Evolutionary conservation across 768 basidiomycete species (phyloP).

Genomic region (Trametes cubensis): DNA sequence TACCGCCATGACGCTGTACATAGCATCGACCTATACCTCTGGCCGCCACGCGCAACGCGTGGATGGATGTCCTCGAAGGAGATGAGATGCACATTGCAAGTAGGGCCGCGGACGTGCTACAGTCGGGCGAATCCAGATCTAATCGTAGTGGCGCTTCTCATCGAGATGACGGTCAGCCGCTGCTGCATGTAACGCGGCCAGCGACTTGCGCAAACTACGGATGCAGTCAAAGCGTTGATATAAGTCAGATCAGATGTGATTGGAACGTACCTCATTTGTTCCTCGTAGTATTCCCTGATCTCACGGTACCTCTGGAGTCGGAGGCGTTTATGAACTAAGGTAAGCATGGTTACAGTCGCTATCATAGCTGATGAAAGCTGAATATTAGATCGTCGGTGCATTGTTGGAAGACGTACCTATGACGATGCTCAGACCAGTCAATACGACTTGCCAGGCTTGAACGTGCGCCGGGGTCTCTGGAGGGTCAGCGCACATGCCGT

Average conservation of each 20-base stretch:
- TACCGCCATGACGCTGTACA: too few relatives aligned
- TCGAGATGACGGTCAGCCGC: constrained; percentile 22
- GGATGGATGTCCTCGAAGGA: too few relatives aligned
- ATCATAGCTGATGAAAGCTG: constrained; percentile 39
- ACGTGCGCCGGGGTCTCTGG: constrained; percentile 44
- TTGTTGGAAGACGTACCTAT: constrained; percentile 36
- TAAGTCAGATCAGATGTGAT: background rate
- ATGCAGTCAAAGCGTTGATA: too few relatives aligned
- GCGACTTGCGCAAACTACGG: constrained; percentile 20
- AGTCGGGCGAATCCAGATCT: background rate
- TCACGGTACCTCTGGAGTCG: constrained; percentile 43
- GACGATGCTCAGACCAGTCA: constrained; percentile 42
- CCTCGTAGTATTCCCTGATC: constrained; percentile 51
- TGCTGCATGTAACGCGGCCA: constrained; percentile 26
- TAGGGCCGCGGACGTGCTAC: too few relatives aligned
- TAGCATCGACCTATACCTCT: too few relatives aligned
- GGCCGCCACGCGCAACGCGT: too few relatives aligned
- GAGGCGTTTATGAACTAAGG: constrained; percentile 45
- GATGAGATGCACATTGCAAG: too few relatives aligned
- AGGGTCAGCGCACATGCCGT: constrained; percentile 36
- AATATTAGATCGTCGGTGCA: background rate
- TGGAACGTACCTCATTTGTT: constrained; percentile 42
- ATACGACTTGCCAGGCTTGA: constrained; percentile 47
- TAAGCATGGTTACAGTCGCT: constrained; percentile 41
- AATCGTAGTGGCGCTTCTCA: constrained; percentile 1